Base-by-base conservation (phyloP, 78 protist species). In the Chrysochromulina tobinii region DNA sequence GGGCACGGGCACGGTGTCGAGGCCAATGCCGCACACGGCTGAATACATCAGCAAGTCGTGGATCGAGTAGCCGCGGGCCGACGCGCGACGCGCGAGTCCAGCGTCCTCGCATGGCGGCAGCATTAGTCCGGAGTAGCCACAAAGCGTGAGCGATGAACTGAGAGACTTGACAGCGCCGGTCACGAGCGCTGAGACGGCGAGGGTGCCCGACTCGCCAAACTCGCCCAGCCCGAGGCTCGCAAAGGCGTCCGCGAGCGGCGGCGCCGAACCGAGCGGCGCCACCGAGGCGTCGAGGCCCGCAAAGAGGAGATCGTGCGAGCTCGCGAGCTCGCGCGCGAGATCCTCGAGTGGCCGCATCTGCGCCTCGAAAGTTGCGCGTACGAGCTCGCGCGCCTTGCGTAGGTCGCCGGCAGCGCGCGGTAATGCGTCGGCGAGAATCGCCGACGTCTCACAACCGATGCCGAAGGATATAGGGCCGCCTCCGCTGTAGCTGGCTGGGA, bases 11-110 rank as follows among this genome's bases (percentile, higher is more conserved):
- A 89, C 91, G 25, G 84, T 69, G 61, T 89, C 91, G 15, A 89
- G 81, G 21, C 91, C 91, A 1, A 89, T 2, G 27, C 91, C 91
- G 67, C 91, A 89, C 50, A 89, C 91, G 64, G 91, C 83, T 1
- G 84, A 69, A 27, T 89, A 89, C 66, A 61, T 2, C 15, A 89
- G 81, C 23, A 89, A 11, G 17, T 89, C 84, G 21, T 66, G 83
- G 48, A 89, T 68, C 27, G 67, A 9, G 84, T 69, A 89, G 27
- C 57, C n/a, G 8, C 51, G 21, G 12, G 68, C 61, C 23, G 20
- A 3, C 18, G 91, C 91, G 27, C 73, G 61, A 1, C 64, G 11
- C 9, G 91, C 91, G 48, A 89, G 50, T 4, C 91, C 91, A 11
- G 53, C 54, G 72, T 89, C 91, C 66, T 89, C 91, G 23, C 38